phyloP scores from a whole-genome alignment of 2,329 filamentous ascomycete genomes.

The Epichloe typhina region DNA sequence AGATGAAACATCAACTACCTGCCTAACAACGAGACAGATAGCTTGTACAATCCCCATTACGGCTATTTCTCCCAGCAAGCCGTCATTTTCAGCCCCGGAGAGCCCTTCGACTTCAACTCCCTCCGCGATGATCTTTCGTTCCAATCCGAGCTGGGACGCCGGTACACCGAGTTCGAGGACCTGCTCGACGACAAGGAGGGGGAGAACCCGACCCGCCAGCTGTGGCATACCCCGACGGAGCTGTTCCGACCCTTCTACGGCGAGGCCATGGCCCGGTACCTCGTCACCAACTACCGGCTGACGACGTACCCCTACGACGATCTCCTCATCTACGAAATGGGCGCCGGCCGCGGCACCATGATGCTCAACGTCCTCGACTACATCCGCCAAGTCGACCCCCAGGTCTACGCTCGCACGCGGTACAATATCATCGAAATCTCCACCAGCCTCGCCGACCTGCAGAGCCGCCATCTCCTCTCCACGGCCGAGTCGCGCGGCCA shows the following conservation, averaged over 20 bases:
- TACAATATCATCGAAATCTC: conserved; percentile 97
- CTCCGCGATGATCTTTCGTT: conserved; percentile 81
- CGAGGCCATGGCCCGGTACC: conserved; percentile 90
- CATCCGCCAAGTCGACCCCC: conserved; percentile 76
- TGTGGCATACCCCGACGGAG: conserved; percentile 98
- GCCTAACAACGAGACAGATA: conserved; percentile 43
- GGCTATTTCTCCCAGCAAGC: conserved; percentile 95
- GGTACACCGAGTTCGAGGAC: conserved; percentile 88
- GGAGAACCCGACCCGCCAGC: conserved; percentile 63
- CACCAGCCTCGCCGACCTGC: conserved; percentile 61
- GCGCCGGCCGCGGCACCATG: conserved; percentile 88
- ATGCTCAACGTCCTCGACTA: conserved; percentile 98
- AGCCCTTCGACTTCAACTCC: conserved; percentile 75
- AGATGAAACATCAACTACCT: not conserved
- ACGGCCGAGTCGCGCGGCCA: conserved; percentile 62
- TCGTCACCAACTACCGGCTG: conserved; percentile 91
- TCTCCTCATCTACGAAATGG: conserved; percentile 97
- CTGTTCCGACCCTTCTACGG: conserved; percentile 94
- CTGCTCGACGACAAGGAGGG: conserved; percentile 56
- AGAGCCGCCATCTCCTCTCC: conserved; percentile 55
- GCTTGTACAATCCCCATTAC: conserved; percentile 85
- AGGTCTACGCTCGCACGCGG: conserved; percentile 85
- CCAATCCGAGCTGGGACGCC: conserved; percentile 57
- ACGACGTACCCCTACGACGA: conserved; percentile 92
- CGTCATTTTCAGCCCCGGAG: conserved; percentile 86